A percentile compares a stretch with the other conserved stretches of the same genome.
Evolutionary conservation across 768 basidiomycete genomes (phyloP).

Genomic region (Lactarius sanguifluus): DNA sequence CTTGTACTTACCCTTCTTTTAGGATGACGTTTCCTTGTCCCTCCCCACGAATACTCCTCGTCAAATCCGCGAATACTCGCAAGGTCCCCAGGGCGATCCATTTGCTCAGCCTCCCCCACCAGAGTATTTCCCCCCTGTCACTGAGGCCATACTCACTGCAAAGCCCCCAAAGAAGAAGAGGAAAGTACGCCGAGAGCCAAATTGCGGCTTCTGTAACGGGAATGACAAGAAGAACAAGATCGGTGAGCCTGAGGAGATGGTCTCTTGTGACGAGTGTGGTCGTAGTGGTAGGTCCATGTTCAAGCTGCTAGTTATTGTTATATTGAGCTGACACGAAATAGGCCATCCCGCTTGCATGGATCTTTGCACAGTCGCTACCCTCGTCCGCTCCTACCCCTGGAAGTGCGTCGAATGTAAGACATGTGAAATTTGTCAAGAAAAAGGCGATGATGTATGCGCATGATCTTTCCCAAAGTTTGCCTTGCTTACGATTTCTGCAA

Average conservation of each 20-base stretch:
- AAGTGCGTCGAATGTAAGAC: constrained; percentile 89
- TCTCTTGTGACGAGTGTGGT: constrained; percentile 79
- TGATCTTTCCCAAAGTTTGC: constrained; percentile 24
- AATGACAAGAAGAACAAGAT: constrained; percentile 57
- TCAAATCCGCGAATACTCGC: constrained; percentile 52
- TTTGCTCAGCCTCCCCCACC: constrained; percentile 66
- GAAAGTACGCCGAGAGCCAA: constrained; percentile 52
- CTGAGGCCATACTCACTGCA: constrained; percentile 39
- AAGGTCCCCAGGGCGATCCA: constrained; percentile 80
- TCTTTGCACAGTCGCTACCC: constrained; percentile 54
- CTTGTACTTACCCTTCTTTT: constrained; percentile 18
- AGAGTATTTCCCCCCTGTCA: constrained; percentile 49
- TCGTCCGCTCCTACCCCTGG: constrained; percentile 78
- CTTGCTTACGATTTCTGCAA: constrained; percentile 29
- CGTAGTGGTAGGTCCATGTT: constrained; percentile 61
- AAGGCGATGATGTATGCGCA: constrained; percentile 82
- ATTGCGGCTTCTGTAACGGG: constrained; percentile 80
- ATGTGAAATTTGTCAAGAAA: constrained; percentile 82
- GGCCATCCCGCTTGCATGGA: constrained; percentile 89
- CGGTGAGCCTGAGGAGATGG: constrained; percentile 62
- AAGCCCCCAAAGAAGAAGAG: constrained; percentile 51
- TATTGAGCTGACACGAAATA: constrained; percentile 34
- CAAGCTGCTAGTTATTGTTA: not conserved
- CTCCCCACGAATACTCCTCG: constrained; percentile 25
- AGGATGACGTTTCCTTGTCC: constrained; percentile 27